Percentiles rank a stretch among this genome's conserved stretches.
Conservation (phyloP, 1,139 yeast species). For the Kluyveromyces sp. region DNA sequence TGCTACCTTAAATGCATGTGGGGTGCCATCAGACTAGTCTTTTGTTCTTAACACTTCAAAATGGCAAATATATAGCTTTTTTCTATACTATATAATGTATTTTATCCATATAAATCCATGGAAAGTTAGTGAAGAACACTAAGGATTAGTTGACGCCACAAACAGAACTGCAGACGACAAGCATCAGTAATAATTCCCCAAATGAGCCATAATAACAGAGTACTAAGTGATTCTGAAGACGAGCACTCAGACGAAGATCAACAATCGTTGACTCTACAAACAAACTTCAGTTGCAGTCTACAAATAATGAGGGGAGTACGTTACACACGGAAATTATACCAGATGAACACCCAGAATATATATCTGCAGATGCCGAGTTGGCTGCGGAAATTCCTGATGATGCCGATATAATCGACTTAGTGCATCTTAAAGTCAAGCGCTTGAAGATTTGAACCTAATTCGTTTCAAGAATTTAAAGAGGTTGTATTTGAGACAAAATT, state of each 20-base stretch:
- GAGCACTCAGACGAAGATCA: conserved; percentile 1
- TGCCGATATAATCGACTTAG: conserved; percentile 60
- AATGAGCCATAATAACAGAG: background rate
- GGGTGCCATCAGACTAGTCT: no score
- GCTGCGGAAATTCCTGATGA: conserved; percentile 57
- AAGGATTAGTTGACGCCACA: no score
- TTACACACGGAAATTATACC: conserved; percentile 38
- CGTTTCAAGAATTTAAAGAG: conserved; percentile 52
- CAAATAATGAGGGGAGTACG: background rate
- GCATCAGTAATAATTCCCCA: background rate
- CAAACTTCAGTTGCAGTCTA: background rate
- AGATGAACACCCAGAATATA: conserved; percentile 40
- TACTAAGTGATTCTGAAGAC: background rate
- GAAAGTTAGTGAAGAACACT: no score
- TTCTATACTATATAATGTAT: no score
- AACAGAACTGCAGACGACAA: background rate
- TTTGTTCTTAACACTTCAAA: no score
- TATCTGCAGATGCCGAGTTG: conserved; percentile 49
- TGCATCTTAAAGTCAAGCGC: conserved; percentile 70
- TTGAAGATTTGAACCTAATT: conserved; percentile 56
- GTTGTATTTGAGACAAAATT: conserved; percentile 77
- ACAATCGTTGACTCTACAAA: background rate
- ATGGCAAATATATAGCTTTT: no score
- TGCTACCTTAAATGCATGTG: no score
- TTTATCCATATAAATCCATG: no score